phyloP scores from a whole-genome alignment of 495 filamentous ascomycete genomes.

The Cercophora samala region DNA sequence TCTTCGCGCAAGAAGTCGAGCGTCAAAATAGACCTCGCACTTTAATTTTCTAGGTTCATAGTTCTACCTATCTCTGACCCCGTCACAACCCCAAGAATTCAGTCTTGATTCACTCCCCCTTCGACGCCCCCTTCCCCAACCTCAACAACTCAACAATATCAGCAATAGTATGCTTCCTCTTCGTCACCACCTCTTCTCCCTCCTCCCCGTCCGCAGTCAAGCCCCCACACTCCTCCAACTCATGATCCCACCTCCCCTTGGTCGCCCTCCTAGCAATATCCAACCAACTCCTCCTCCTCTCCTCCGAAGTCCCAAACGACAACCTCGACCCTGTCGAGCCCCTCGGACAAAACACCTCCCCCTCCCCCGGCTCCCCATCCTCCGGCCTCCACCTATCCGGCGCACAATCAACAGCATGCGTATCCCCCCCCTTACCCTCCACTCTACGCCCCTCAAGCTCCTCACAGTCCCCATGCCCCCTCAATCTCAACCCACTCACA shows the following conservation, averaged over 20 bases:
- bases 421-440: neutral
- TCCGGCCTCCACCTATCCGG: neutral
- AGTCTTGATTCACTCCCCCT: neutral
- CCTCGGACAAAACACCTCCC: neutral
- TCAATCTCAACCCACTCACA: conserved; percentile 5
- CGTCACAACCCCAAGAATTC: neutral
- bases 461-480: conserved; percentile 7
- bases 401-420: neutral
- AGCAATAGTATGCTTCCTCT: conserved; percentile 1
- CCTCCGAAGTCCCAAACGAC: neutral
- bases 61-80: neutral
- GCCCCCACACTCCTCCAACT: neutral
- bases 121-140: neutral
- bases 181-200: neutral
- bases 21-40: neutral
- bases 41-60: neutral
- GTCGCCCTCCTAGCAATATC: neutral
- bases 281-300: neutral
- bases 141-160: neutral
- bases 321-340: neutral
- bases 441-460: neutral
- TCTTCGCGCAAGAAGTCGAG: too few species aligned
- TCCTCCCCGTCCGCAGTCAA: neutral
- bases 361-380: neutral
- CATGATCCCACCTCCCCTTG: neutral